These are phyloP conservation scores for Jacaranda copaia DNA, from an alignment of 257 asterid genomes.

Conservation along the genomic window DNA sequence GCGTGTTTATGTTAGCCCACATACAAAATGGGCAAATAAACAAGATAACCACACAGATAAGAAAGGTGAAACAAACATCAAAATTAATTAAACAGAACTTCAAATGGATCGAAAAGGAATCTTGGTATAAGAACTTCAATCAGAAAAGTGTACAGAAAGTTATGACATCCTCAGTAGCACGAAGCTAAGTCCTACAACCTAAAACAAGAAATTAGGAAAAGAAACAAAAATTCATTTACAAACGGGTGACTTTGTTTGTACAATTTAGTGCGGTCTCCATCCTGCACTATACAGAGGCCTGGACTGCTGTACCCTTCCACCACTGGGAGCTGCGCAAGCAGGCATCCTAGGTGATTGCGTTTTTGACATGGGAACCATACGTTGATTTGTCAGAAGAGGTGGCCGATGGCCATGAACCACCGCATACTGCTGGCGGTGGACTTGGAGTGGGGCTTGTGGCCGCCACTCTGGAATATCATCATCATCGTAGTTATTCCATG, in stretches of 20 bases:
- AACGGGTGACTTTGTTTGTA: background rate
- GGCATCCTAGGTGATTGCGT: background rate
- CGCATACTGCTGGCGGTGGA: conserved; percentile 11
- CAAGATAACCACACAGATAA: background rate
- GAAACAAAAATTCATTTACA: background rate
- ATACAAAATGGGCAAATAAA: too few species aligned
- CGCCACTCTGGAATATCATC: conserved; percentile 92
- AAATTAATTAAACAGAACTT: background rate
- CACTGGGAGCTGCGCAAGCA: conserved; percentile 7
- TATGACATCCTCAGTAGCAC: background rate
- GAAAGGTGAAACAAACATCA: background rate
- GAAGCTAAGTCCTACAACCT: background rate
- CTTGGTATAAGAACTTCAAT: background rate
- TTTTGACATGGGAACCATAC: background rate
- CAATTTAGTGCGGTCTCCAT: conserved; percentile 33
- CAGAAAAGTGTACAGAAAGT: background rate
- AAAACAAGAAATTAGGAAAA: background rate
- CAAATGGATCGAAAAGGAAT: too few species aligned
- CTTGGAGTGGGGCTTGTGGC: conserved; percentile 57
- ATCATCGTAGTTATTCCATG: conserved; percentile 83
- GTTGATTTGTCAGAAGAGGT: conserved; percentile 16
- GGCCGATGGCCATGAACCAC: conserved; percentile 29
- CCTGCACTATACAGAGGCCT: conserved; percentile 24
- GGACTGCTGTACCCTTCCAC: conserved; percentile 28
- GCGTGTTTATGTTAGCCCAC: too few species aligned